Percentiles rank a stretch among this genome's conserved stretches.
Evolutionary conservation across 2,329 filamentous ascomycete genomes (phyloP).

Genomic region (Chaetothyriales sp.): DNA sequence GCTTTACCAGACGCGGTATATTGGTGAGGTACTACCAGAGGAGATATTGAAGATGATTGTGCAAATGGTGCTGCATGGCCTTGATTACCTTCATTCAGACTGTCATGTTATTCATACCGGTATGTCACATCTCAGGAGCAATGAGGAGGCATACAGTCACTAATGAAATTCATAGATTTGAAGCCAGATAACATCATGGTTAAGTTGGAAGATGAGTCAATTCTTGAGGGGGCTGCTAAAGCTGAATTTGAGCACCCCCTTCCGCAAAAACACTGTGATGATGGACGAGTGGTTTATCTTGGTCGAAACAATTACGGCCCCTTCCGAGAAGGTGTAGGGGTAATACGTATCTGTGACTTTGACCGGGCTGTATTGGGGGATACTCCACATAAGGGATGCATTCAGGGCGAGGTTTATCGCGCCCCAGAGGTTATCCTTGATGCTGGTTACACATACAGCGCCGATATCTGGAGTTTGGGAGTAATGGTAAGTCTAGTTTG

Average conservation of each 20-base stretch:
- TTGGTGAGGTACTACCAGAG: constrained; percentile 13
- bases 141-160: not conserved
- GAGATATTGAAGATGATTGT: constrained; percentile 20
- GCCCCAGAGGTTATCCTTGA: constrained; percentile 21
- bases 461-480: constrained; percentile 21
- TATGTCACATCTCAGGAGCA: not conserved
- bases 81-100: constrained; percentile 25
- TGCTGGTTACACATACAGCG: constrained; percentile 19
- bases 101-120: constrained; percentile 25
- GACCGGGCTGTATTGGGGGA: constrained; percentile 15
- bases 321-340: not conserved
- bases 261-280: not conserved
- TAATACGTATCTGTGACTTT: constrained; percentile 11
- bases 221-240: not conserved
- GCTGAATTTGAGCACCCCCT: not conserved
- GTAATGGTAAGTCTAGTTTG: constrained; percentile 13
- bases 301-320: not conserved
- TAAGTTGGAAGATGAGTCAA: not conserved
- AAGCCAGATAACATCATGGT: not conserved
- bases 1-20: constrained; percentile 17
- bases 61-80: constrained; percentile 22
- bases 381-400: constrained; percentile 14
- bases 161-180: not conserved
- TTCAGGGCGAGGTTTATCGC: constrained; percentile 19
- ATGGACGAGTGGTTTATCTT: not conserved